Evolutionary conservation across 768 basidiomycete genomes (phyloP), one percentile per base, ranked within the genome.

Genomic region (Lactarius hengduanensis): DNA sequence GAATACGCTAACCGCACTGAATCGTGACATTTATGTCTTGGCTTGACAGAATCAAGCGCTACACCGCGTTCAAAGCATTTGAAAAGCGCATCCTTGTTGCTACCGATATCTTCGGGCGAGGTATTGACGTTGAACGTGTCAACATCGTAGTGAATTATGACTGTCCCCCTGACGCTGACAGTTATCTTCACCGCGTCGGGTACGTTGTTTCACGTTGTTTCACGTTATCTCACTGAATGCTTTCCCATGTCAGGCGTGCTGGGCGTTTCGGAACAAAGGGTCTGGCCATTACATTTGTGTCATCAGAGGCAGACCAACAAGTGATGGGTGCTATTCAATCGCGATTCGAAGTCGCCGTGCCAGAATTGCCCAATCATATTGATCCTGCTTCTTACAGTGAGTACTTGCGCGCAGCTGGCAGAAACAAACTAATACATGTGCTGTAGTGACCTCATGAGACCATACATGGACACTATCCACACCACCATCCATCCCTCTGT

Each of bases 81-180:
- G 97, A 99, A 82, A 99, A 98, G 80, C 94, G 97, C 70, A 98
- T 99, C 70, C 84, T 99, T 22, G 97, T 99, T 50, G 96, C 96
- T 22, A 99, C 97, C 22, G 97, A 99, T 77, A 98, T 99, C 71
- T 99, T 99, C 68, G 97, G 97, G 67, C 93, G 97, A 77, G 97
- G 96, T 71, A 99, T 99, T 70, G 97, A 99, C 80, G 96, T 99
- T 26, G 97, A 99, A 77, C 94, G 97, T 68, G 97, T 99, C 72
- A 99, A 99, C 79, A 98, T 98, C 65, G 97, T 99, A 59, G 86
- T 99, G 81, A 99, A 99, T 79, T 99, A 99, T 75, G 97, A 99
- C 74, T 94, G 91, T 69, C 95, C 97, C 47, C 87, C 90, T 45
- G 97, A 99, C 73, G 96, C 97, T 26, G 97, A 99, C 79, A 96